These are phyloP conservation scores for Diaporthe citrichinensis DNA, from an alignment of 2,329 filamentous ascomycete species.

Conservation along the genomic window DNA sequence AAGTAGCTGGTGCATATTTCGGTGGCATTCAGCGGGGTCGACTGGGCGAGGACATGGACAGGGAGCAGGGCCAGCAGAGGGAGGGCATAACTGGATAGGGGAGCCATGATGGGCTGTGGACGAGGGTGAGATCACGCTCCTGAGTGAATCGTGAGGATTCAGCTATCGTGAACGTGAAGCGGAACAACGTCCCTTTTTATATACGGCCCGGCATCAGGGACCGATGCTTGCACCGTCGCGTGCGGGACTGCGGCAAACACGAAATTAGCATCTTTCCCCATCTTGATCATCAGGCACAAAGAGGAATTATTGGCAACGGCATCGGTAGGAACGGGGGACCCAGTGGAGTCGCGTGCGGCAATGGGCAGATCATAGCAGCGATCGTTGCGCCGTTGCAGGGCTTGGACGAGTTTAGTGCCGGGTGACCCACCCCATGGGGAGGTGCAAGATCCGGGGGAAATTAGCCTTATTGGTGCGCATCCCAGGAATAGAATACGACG, in stretches of 20 bases:
- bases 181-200: neutral
- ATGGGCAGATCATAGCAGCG: slow-evolving; percentile 22
- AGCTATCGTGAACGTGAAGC: neutral
- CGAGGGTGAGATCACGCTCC: slow-evolving; percentile 1
- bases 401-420: slow-evolving; percentile 20
- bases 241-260: slow-evolving; percentile 13
- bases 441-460: slow-evolving; percentile 24
- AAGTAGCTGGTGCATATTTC: slow-evolving; percentile 48
- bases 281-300: slow-evolving; percentile 22
- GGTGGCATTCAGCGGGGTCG: slow-evolving; percentile 33
- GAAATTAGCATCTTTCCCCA: slow-evolving; percentile 14
- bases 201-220: neutral
- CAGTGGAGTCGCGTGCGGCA: slow-evolving; percentile 11
- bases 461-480: slow-evolving; percentile 30
- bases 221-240: neutral
- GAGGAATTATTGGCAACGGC: neutral
- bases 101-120: slow-evolving; percentile 9
- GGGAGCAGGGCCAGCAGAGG: slow-evolving; percentile 13
- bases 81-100: neutral
- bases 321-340: neutral
- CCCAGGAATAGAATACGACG: slow-evolving; percentile 20
- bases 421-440: slow-evolving; percentile 17
- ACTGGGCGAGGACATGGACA: neutral
- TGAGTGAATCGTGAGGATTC: neutral
- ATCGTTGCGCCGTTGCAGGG: neutral